Evolutionary conservation across 371 early-diverging fungal genomes (phyloP).

Genomic region (Cokeromyces recurvatus): DNA sequence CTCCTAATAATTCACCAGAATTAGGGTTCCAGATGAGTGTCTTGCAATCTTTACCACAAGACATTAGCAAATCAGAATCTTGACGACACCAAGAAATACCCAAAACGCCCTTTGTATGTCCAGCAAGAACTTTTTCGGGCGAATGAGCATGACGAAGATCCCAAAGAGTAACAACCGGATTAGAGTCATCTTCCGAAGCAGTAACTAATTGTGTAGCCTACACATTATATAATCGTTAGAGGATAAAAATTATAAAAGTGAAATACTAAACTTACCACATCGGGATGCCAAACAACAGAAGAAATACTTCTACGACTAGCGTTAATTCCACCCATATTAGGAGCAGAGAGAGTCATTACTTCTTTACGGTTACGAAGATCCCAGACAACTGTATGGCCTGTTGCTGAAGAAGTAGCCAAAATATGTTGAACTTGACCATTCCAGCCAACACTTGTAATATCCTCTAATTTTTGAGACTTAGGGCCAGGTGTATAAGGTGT

Average conservation of each 20-base stretch:
- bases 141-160: slow-evolving; percentile 91
- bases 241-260: neutral
- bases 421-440: slow-evolving; percentile 93
- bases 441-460: slow-evolving; percentile 88
- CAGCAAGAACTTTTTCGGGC: slow-evolving; percentile 72
- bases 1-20: slow-evolving; percentile 68
- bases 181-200: slow-evolving; percentile 86
- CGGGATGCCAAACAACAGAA: slow-evolving; percentile 93
- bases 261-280: slow-evolving; percentile 52
- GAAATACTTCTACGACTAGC: slow-evolving; percentile 68
- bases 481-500: slow-evolving; percentile 88
- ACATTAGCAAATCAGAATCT: slow-evolving; percentile 84
- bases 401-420: slow-evolving; percentile 85
- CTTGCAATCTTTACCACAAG: slow-evolving; percentile 90
- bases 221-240: too few species aligned
- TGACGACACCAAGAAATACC: slow-evolving; percentile 90
- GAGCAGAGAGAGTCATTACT: slow-evolving; percentile 72
- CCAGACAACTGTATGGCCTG: slow-evolving; percentile 94
- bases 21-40: slow-evolving; percentile 88
- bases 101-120: slow-evolving; percentile 86
- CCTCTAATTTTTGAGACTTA: slow-evolving; percentile 79
- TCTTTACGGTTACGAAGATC: slow-evolving; percentile 88
- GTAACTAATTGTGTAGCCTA: slow-evolving; percentile 22
- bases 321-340: slow-evolving; percentile 46
- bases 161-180: slow-evolving; percentile 85